Percentiles rank a stretch among this genome's conserved stretches.
Evolutionary conservation across 768 basidiomycete species (phyloP).

Genomic region (Lanmaoa pseudosensibilis): DNA sequence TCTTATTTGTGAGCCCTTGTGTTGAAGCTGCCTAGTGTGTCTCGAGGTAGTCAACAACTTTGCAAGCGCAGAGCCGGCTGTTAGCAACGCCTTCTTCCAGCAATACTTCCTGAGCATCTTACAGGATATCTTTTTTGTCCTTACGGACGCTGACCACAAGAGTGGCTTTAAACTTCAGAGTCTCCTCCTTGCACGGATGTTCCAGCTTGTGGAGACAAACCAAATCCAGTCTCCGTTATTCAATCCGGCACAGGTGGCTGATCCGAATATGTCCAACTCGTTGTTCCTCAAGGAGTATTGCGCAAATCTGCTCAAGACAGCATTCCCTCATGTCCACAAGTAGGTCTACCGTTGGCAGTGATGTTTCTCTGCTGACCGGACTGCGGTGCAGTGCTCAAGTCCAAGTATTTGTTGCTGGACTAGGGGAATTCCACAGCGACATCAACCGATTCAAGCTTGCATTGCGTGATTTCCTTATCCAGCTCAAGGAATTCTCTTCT

Average conservation of each 20-base stretch:
- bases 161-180: conserved; percentile 97
- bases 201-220: conserved; percentile 86
- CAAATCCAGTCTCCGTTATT: conserved; percentile 80
- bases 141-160: conserved; percentile 98
- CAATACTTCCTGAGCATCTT: conserved; percentile 92
- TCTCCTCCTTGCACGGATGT: conserved; percentile 87
- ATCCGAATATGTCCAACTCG: conserved; percentile 74
- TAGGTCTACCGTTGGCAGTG: conserved; percentile 38
- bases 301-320: conserved; percentile 78
- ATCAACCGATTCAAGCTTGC: conserved; percentile 91
- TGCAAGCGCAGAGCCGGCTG: conserved; percentile 70
- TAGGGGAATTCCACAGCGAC: conserved; percentile 74
- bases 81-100: conserved; percentile 93
- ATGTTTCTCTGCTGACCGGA: conserved; percentile 9
- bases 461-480: conserved; percentile 95
- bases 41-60: conserved; percentile 96
- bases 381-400: conserved; percentile 58
- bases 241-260: conserved; percentile 70
- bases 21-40: conserved; percentile 56
- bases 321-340: conserved; percentile 92
- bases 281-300: conserved; percentile 83
- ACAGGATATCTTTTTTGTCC: conserved; percentile 95
- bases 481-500: conserved; percentile 95
- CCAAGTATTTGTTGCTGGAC: conserved; percentile 61
- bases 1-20: background rate